Conservation (phyloP, 2,329 filamentous ascomycete species). For the Talaromyces piceae region DNA sequence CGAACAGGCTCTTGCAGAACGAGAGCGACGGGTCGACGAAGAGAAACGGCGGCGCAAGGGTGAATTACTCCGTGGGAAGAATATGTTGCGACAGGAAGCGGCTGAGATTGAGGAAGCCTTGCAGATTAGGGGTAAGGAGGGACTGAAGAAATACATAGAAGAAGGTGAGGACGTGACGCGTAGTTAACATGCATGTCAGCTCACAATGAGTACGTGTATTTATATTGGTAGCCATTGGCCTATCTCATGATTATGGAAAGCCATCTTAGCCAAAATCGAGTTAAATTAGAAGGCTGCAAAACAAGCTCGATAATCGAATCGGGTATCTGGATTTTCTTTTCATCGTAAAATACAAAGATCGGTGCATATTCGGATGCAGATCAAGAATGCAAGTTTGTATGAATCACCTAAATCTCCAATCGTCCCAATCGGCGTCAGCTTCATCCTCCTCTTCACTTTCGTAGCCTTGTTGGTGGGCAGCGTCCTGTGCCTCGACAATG, state of each 20-base stretch:
- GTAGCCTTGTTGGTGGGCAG: slow-evolving; percentile 17
- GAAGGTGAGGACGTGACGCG: slow-evolving; percentile 13
- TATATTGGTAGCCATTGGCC: no score
- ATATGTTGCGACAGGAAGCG: slow-evolving; percentile 37
- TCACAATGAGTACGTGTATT: no score
- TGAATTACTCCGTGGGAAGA: slow-evolving; percentile 34
- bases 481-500: slow-evolving; percentile 1
- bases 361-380: neutral
- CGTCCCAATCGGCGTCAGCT: slow-evolving; percentile 36
- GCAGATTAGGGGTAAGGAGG: slow-evolving; percentile 32
- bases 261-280: neutral
- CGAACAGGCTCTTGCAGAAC: slow-evolving; percentile 37
- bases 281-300: neutral
- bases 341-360: neutral
- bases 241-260: no score
- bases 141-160: slow-evolving; percentile 35
- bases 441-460: slow-evolving; percentile 41
- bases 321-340: neutral
- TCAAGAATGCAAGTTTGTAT: neutral
- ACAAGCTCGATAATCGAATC: neutral
- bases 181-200: neutral
- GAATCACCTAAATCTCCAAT: slow-evolving; percentile 33
- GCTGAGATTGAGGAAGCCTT: slow-evolving; percentile 39
- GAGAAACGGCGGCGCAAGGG: slow-evolving; percentile 35
- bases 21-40: slow-evolving; percentile 36